These are phyloP conservation scores for Cladorrhinum sp. DNA, from an alignment of 2,329 filamentous ascomycete genomes.

Conservation along the genomic window DNA sequence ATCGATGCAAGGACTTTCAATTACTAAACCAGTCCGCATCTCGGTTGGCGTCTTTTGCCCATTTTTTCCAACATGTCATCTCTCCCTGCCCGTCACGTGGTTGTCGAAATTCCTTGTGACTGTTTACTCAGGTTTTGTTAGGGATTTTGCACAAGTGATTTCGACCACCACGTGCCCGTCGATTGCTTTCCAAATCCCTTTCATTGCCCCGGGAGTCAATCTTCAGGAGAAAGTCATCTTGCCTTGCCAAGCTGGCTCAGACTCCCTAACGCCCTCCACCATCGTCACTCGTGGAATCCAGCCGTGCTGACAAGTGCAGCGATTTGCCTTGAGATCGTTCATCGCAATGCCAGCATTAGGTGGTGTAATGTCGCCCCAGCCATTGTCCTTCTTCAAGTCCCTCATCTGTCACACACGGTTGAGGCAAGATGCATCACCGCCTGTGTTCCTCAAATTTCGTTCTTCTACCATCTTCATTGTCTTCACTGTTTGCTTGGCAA, in stretches of 20 bases:
- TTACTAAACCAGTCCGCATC: not conserved
- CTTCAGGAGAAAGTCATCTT: not conserved
- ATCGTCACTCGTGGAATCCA: not conserved
- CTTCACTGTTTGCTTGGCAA: conserved; percentile 32
- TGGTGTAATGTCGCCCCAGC: not conserved
- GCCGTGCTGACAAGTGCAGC: not conserved
- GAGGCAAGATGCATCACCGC: conserved; percentile 24
- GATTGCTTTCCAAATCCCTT: not conserved
- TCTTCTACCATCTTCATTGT: conserved; percentile 41
- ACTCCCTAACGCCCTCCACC: not conserved
- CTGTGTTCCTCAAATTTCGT: conserved; percentile 36
- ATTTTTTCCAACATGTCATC: not conserved
- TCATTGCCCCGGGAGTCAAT: not conserved
- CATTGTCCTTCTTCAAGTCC: not conserved
- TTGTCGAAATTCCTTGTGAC: no score
- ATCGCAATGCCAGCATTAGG: not conserved
- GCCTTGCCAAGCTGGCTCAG: not conserved
- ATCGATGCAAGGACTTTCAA: not conserved
- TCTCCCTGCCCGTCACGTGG: not conserved
- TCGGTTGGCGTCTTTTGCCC: not conserved
- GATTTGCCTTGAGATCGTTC: not conserved
- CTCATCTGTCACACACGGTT: not conserved
- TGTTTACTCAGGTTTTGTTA: no score
- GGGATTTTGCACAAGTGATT: no score
- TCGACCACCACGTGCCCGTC: no score